Evolutionary conservation across 768 basidiomycete genomes (phyloP).

Genomic region (Lactarius indigo): DNA sequence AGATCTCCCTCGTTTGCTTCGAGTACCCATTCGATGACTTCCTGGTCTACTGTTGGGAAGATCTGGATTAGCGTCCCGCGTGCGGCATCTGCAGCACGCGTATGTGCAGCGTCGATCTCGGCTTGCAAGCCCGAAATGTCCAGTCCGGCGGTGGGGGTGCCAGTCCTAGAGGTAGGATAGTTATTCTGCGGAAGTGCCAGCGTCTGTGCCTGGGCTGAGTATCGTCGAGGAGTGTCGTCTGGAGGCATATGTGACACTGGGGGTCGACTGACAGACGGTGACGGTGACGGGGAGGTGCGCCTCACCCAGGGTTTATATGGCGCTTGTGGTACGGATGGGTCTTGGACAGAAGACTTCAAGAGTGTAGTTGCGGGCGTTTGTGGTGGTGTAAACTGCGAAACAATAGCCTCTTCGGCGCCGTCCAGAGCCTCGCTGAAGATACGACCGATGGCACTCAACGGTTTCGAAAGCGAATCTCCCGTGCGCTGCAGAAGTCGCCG

Average conservation of each 20-base stretch:
- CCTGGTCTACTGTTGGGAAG: conserved; percentile 78
- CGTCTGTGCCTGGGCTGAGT: conserved; percentile 3
- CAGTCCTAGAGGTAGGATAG: conserved; percentile 16
- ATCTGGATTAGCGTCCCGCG: conserved; percentile 80
- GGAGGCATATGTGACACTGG: conserved; percentile 31
- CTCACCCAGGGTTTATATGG: conserved; percentile 75
- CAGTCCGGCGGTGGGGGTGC: conserved; percentile 28
- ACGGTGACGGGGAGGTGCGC: conserved; percentile 43
- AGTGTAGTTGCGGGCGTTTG: conserved; percentile 10
- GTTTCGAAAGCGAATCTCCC: conserved; percentile 86
- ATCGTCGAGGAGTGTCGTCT: conserved; percentile 49
- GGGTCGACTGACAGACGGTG: conserved; percentile 24
- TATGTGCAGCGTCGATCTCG: conserved; percentile 76
- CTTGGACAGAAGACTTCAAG: not conserved
- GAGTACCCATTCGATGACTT: conserved; percentile 84
- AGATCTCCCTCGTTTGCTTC: conserved; percentile 88
- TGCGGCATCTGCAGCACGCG: conserved; percentile 66
- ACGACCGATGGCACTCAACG: conserved; percentile 81
- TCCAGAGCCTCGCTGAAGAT: conserved; percentile 86
- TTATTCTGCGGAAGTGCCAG: conserved; percentile 5
- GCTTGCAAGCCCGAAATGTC: conserved; percentile 68
- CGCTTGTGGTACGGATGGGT: conserved; percentile 42
- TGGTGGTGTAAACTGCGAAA: conserved; percentile 30
- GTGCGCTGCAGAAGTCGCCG: conserved; percentile 83
- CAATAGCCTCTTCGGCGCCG: conserved; percentile 48